Conservation (phyloP, 2,329 filamentous ascomycete species). For the Fragosphaeria purpurea region DNA sequence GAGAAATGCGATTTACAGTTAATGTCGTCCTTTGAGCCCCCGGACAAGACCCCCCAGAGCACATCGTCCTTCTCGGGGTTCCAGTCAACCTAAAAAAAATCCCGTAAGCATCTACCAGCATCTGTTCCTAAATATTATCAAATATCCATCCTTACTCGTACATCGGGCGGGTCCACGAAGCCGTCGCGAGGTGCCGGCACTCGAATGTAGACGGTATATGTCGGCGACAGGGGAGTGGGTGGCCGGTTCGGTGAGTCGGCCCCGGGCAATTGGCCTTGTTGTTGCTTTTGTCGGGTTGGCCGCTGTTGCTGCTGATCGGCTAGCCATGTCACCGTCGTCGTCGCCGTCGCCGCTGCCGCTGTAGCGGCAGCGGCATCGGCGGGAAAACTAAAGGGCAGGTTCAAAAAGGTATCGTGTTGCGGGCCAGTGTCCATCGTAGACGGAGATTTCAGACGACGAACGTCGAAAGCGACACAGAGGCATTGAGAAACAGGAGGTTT, state of each 20-base stretch:
- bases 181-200: slow-evolving; percentile 80
- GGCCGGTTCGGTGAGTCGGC: not conserved
- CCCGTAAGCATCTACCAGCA: not conserved
- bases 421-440: slow-evolving; percentile 9
- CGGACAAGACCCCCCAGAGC: slow-evolving; percentile 83
- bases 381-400: slow-evolving; percentile 12
- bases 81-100: slow-evolving; percentile 73
- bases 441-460: no score
- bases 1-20: slow-evolving; percentile 80
- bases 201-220: slow-evolving; percentile 71
- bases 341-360: not conserved
- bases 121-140: not conserved
- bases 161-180: slow-evolving; percentile 83
- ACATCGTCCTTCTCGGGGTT: slow-evolving; percentile 75
- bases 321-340: not conserved
- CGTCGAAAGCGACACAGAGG: no score
- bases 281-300: not conserved
- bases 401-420: slow-evolving; percentile 10
- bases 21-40: slow-evolving; percentile 70
- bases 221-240: slow-evolving; percentile 29
- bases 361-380: slow-evolving; percentile 3
- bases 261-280: not conserved
- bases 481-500: no score
- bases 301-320: not conserved
- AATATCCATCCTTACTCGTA: slow-evolving; percentile 32